phyloP scores from a whole-genome alignment of 176 grass and related monocot genomes.

The Canna indica region DNA sequence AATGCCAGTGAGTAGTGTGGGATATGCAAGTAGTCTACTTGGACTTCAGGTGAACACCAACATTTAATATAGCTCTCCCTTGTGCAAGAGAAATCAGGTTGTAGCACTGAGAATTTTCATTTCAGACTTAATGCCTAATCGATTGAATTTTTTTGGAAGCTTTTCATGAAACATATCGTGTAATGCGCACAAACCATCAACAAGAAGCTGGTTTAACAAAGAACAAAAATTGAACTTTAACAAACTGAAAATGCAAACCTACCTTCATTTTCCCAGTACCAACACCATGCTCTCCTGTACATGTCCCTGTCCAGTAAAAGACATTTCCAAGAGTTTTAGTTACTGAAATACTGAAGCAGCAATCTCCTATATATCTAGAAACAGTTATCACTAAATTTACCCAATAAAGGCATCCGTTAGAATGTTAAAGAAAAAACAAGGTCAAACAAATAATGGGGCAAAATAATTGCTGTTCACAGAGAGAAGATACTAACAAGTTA shows the following conservation, averaged over 20 bases:
- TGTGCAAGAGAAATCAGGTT: too few species aligned
- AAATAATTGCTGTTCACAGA: too few species aligned
- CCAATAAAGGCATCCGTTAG: too few species aligned
- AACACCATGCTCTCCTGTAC: slow-evolving; percentile 96
- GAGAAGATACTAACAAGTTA: too few species aligned
- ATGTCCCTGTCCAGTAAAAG: slow-evolving; percentile 51
- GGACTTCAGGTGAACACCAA: not conserved
- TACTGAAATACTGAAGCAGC: not conserved
- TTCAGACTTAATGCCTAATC: too few species aligned
- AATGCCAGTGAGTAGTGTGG: not conserved
- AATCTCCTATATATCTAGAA: not conserved
- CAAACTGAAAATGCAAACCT: slow-evolving; percentile 4
- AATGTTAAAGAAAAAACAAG: not conserved
- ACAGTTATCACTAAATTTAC: not conserved
- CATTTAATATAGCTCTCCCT: too few species aligned
- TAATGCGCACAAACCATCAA: not conserved
- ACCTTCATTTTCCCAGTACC: slow-evolving; percentile 99
- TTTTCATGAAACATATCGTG: not conserved
- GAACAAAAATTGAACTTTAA: not conserved
- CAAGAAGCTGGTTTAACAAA: not conserved
- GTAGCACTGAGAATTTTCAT: too few species aligned
- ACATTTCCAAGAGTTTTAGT: not conserved
- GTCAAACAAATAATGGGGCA: too few species aligned
- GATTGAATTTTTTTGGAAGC: too few species aligned
- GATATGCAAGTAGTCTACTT: not conserved